Evolutionary conservation across 345 rosid genomes (phyloP).

Genomic region (Adansonia digitata): DNA sequence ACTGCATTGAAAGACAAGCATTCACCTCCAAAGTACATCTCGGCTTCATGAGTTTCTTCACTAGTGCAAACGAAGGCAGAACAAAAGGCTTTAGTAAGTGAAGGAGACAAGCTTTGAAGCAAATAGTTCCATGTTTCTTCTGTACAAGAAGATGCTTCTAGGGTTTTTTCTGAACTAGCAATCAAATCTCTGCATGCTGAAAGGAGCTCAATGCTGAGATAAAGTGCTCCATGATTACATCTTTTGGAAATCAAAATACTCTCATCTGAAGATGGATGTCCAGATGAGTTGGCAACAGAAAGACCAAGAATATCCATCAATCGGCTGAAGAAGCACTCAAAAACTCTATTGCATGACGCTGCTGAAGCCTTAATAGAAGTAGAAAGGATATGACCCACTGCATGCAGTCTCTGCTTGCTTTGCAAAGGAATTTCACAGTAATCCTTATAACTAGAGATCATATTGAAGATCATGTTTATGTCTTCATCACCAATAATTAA

Average conservation of each 20-base stretch:
- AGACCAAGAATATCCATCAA: conserved; percentile 55
- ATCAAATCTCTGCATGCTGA: conserved; percentile 61
- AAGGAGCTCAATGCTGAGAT: conserved; percentile 65
- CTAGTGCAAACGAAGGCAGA: conserved; percentile 26
- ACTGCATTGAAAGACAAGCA: conserved; percentile 19
- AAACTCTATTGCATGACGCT: conserved; percentile 55
- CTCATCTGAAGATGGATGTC: conserved; percentile 22
- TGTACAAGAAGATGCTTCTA: conserved; percentile 20
- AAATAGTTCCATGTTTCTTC: conserved; percentile 47
- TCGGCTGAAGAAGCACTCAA: conserved; percentile 47
- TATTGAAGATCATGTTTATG: conserved; percentile 46
- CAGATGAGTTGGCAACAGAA: conserved; percentile 30
- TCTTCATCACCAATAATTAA: conserved; percentile 53
- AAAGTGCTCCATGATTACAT: conserved; percentile 58
- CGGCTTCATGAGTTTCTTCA: conserved; percentile 28
- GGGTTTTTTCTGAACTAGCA: conserved; percentile 23
- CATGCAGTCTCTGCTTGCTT: conserved; percentile 52
- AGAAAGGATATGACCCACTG: conserved; percentile 57
- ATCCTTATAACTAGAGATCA: conserved; percentile 37
- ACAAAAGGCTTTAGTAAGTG: conserved; percentile 43
- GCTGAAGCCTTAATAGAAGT: conserved; percentile 60
- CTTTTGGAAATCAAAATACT: conserved; percentile 26
- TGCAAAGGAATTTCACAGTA: conserved; percentile 42
- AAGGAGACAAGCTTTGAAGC: conserved; percentile 41
- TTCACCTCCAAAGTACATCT: conserved; percentile 67